These are phyloP conservation scores for Omphalotus guepiniiformis DNA, from an alignment of 768 basidiomycete species.

Conservation along the genomic window DNA sequence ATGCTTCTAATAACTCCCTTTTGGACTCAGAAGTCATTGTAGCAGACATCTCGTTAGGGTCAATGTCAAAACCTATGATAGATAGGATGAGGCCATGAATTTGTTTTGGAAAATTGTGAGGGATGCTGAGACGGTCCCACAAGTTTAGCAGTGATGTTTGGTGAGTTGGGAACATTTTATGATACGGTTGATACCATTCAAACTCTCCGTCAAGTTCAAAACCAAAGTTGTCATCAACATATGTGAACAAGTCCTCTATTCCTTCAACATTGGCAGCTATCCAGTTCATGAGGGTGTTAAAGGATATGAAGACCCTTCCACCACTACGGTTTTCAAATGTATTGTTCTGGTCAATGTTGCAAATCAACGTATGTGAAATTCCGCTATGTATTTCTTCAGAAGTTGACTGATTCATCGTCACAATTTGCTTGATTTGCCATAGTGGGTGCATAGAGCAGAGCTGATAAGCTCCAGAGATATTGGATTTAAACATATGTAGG, in stretches of 20 bases:
- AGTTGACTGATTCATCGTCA: too few relatives aligned
- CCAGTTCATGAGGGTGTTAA: constrained; percentile 27
- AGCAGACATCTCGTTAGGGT: constrained; percentile 19
- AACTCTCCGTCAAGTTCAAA: constrained; percentile 11
- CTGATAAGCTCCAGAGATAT: constrained; percentile 21
- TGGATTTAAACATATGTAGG: too few relatives aligned
- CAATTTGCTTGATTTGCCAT: constrained; percentile 23
- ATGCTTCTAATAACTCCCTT: constrained; percentile 12
- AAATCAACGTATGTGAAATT: too few relatives aligned
- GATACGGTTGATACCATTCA: constrained; percentile 17
- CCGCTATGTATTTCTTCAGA: neutral
- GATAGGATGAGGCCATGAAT: constrained; percentile 13
- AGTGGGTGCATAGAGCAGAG: constrained; percentile 17
- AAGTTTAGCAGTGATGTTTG: constrained; percentile 21
- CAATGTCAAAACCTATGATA: constrained; percentile 28
- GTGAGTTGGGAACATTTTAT: constrained; percentile 14
- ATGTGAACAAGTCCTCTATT: constrained; percentile 16
- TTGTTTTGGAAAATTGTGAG: constrained; percentile 21
- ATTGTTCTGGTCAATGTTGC: constrained; percentile 19
- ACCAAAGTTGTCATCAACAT: constrained; percentile 25
- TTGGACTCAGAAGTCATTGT: constrained; percentile 9
- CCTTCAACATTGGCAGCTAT: constrained; percentile 18
- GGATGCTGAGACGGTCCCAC: constrained; percentile 24
- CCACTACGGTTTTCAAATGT: constrained; percentile 19
- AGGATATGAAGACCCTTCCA: constrained; percentile 14